phyloP scores from a whole-genome alignment of 306 rosid genomes.

The Erythrophleum fordii region DNA sequence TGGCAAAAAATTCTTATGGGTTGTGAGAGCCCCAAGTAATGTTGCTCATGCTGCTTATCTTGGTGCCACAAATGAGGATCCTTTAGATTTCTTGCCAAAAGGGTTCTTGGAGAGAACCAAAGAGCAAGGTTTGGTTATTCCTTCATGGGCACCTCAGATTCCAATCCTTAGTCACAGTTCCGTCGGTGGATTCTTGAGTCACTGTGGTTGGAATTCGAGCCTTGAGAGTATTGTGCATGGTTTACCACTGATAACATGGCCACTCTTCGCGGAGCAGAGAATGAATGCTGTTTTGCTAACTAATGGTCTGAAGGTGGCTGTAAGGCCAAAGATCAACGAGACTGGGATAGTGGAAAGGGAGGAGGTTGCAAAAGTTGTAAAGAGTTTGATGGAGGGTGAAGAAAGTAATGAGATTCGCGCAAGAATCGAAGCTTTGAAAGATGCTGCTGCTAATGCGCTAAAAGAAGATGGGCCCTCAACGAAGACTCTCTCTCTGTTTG shows the following conservation, averaged over 20 bases:
- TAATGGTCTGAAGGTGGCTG: conserved; percentile 10
- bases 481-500: no score
- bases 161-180: no score
- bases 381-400: conserved; percentile 30
- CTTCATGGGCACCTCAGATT: no score
- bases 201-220: conserved; percentile 40
- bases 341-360: conserved; percentile 22
- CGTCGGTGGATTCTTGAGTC: conserved; percentile 43
- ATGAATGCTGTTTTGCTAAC: no score
- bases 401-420: conserved; percentile 13
- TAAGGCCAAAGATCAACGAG: conserved; percentile 7
- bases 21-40: conserved; percentile 28
- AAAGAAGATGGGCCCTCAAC: conserved; percentile 30
- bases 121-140: no score
- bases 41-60: conserved; percentile 14
- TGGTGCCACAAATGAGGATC: not conserved
- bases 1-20: conserved; percentile 32
- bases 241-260: not conserved
- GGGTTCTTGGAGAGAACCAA: no score
- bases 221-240: conserved; percentile 29
- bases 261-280: conserved; percentile 19
- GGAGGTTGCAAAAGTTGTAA: conserved; percentile 22
- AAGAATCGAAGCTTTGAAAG: not conserved
- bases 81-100: no score
- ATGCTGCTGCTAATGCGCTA: conserved; percentile 10